Evolutionary conservation across 2,329 filamentous ascomycete species (phyloP), one percentile per base, ranked within the genome.

Genomic region (Aspergillus amoenus): DNA sequence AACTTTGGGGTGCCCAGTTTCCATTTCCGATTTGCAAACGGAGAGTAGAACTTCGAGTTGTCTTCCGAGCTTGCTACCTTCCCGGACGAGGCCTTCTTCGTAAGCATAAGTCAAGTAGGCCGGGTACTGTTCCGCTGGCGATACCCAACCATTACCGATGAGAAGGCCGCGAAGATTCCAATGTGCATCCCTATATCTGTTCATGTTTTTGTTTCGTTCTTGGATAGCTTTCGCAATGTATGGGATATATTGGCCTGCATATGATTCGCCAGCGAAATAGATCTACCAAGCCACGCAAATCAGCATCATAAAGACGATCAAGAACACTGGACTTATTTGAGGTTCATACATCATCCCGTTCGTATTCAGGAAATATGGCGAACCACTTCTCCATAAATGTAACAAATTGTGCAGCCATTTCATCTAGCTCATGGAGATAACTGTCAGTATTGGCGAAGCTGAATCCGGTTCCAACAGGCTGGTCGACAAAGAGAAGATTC

Each of bases 91-190:
- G 9, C 86, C 87, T 68, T 87, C 86, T 58, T 93, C 83, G 72
- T 94, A 91, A 43, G 90, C 88, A 68, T 86, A 97, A 30, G 87
- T 83, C 9, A 97, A 79, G 70, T 97, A 97, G 0, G 93, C 82
- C 30, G 88, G 87, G 73, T 97, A 99, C 72, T 99, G 94, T 48
- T 97, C 90, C 7, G 80, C 79, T 1, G 93, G 93, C 2, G 93
- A 90, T 52, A 99, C 93, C 94, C 95, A 99, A 40, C 93, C 94
- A 71, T 99, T 99, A 54, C 95, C 95, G 60, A 99, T 97, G 37
- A 99, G 73, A 18, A 99, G 79, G 8, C 93, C 94, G 64, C 88
- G 83, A 27, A 99, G 77, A 50, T 88, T 88, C 94, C 93, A 99
- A 24, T 76, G 73, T 41, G 78, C 62, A 39, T 17, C 24, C 2